Evolutionary conservation across 2,329 filamentous ascomycete species (phyloP).

Genomic region (Verticillium nubilum): DNA sequence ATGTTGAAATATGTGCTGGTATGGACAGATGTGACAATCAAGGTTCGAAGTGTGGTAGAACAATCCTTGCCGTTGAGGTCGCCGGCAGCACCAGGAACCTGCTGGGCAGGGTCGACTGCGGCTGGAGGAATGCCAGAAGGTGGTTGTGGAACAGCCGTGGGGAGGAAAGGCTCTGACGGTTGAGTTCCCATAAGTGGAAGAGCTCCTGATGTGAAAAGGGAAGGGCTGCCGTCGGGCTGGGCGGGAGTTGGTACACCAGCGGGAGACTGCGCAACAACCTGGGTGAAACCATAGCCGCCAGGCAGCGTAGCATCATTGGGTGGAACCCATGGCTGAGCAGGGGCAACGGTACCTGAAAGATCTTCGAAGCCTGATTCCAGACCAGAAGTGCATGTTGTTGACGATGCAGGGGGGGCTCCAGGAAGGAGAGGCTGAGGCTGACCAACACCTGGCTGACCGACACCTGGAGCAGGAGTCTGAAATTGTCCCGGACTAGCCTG

Average conservation of each 20-base stretch:
- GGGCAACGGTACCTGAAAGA: not conserved
- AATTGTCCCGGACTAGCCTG: too few species aligned
- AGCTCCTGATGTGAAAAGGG: not conserved
- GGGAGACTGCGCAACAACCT: not conserved
- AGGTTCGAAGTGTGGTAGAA: not conserved
- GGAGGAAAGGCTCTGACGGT: not conserved
- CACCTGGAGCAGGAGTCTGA: not conserved
- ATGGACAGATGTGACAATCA: slow-evolving; percentile 15
- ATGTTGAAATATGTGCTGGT: slow-evolving; percentile 34
- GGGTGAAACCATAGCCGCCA: not conserved
- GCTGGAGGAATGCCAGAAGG: not conserved
- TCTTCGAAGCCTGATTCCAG: not conserved
- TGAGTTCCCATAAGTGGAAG: not conserved
- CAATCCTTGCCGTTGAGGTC: not conserved
- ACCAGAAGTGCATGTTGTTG: not conserved
- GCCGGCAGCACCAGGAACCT: not conserved
- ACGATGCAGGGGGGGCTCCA: not conserved
- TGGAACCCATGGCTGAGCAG: not conserved
- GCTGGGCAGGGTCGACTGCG: not conserved
- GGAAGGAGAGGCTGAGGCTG: not conserved
- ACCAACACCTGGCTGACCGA: not conserved
- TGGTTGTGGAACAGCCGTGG: not conserved
- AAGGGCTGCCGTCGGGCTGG: not conserved
- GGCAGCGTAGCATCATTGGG: not conserved
- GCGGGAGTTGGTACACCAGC: not conserved